Evolutionary conservation across 108 stramenopile genomes (phyloP).

Genomic region (Aurantiochytrium sp.): DNA sequence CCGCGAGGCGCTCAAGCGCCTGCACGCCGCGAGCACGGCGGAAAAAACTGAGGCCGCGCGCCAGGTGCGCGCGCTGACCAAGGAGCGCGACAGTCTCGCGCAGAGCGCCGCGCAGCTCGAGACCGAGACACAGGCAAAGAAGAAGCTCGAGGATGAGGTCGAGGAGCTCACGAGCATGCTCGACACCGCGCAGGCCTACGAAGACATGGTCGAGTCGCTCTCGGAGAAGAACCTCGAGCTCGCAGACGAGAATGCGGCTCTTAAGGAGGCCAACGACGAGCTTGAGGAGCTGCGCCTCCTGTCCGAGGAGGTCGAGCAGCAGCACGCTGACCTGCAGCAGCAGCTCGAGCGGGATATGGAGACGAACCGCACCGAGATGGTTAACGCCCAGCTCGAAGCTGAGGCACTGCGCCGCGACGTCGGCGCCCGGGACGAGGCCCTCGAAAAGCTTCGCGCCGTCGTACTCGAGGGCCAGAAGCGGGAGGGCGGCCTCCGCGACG

Average conservation of each 20-base stretch:
- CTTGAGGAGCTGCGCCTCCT: slow-evolving; percentile 5
- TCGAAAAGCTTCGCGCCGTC: neutral
- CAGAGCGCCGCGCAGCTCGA: neutral
- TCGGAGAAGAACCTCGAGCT: slow-evolving; percentile 29
- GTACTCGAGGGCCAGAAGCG: neutral
- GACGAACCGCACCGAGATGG: neutral
- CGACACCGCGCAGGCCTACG: slow-evolving; percentile 25
- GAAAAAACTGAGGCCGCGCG: slow-evolving; percentile 9
- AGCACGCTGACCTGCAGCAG: neutral
- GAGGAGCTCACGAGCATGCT: slow-evolving; percentile 16
- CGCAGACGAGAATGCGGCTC: slow-evolving; percentile 8
- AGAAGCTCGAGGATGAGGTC: neutral
- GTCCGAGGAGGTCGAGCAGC: slow-evolving; percentile 13
- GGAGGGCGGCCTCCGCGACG: neutral
- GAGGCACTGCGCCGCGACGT: neutral
- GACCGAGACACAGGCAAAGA: neutral
- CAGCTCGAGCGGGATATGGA: neutral
- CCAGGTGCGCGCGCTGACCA: neutral
- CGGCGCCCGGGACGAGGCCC: neutral
- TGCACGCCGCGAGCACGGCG: neutral
- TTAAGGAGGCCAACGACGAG: slow-evolving; percentile 19
- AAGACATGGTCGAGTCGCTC: slow-evolving; percentile 9
- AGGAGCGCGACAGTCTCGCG: neutral
- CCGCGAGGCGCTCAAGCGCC: neutral
- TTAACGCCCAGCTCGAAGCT: neutral